phyloP scores from a whole-genome alignment of 2,329 filamentous ascomycete species.

The Apiospora hydei region DNA sequence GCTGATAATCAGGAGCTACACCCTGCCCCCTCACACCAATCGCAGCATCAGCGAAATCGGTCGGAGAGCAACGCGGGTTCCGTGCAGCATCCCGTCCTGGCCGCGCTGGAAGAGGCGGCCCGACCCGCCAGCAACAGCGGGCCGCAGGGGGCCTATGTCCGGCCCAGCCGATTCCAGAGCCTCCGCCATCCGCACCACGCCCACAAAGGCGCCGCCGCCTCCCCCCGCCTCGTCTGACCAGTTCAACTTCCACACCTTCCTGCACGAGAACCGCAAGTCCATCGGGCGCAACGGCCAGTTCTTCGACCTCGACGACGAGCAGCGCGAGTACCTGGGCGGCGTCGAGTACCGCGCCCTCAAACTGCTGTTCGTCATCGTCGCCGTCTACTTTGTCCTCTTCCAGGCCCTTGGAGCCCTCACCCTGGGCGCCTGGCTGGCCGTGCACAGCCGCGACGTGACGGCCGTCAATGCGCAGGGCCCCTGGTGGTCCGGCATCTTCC shows the following conservation, averaged over 20 bases:
- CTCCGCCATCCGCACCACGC: constrained; percentile 31
- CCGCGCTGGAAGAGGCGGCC: constrained; percentile 14
- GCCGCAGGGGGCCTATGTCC: constrained; percentile 29
- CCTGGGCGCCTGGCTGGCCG: constrained; percentile 65
- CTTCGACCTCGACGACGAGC: constrained; percentile 57
- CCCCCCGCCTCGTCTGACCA: constrained; percentile 17
- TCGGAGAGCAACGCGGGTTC: neutral
- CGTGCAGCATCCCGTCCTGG: neutral
- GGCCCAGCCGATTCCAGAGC: constrained; percentile 23
- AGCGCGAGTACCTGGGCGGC: constrained; percentile 66
- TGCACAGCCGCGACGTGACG: constrained; percentile 57
- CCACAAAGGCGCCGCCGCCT: constrained; percentile 23
- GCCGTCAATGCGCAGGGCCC: constrained; percentile 65
- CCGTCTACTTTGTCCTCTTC: constrained; percentile 62
- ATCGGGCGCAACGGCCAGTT: constrained; percentile 60
- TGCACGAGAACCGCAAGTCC: constrained; percentile 31
- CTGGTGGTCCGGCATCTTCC: constrained; percentile 75
- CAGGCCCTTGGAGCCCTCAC: constrained; percentile 53
- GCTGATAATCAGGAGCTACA: constrained; percentile 1
- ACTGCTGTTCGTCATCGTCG: constrained; percentile 65
- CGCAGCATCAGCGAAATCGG: neutral
- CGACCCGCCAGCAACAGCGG: constrained; percentile 31
- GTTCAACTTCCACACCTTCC: constrained; percentile 41
- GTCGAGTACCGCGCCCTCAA: constrained; percentile 70
- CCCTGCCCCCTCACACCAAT: constrained; percentile 13